phyloP scores from a whole-genome alignment of 176 grass and related monocot genomes.

The Themeda triandra region DNA sequence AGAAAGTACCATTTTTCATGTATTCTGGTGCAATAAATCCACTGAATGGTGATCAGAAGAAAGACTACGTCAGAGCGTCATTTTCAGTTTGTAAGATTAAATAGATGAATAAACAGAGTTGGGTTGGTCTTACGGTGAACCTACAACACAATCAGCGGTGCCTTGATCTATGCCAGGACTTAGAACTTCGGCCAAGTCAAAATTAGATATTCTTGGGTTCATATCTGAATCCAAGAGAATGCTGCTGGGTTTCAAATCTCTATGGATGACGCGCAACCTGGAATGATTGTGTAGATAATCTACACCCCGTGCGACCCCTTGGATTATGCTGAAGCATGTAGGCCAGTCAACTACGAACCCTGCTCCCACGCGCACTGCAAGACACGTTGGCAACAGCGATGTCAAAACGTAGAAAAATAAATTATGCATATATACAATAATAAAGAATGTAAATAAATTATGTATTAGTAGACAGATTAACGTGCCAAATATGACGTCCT shows the following conservation, averaged over 20 bases:
- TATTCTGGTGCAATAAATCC: constrained; percentile 27
- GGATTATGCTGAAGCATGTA: background rate
- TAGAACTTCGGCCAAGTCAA: constrained; percentile 1
- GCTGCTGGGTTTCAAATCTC: constrained; percentile 12
- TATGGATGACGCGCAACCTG: background rate
- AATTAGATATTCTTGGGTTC: constrained; percentile 18
- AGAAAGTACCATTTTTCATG: background rate
- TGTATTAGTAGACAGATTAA: background rate
- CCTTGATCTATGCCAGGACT: background rate
- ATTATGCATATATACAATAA: no score
- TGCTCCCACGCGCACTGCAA: background rate
- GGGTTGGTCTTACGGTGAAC: constrained; percentile 1
- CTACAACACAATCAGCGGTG: background rate
- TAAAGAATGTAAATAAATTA: no score
- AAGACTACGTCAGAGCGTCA: background rate
- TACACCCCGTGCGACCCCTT: constrained; percentile 6
- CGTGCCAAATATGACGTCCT: constrained; percentile 13
- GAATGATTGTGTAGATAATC: constrained; percentile 19
- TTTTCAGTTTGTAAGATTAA: background rate
- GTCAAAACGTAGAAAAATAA: background rate
- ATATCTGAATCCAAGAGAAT: constrained; percentile 14
- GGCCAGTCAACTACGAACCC: background rate
- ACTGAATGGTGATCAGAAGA: background rate
- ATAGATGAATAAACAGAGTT: background rate
- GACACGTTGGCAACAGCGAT: background rate